Conservation (phyloP, 345 rosid genomes). For the Litchi chinensis region DNA sequence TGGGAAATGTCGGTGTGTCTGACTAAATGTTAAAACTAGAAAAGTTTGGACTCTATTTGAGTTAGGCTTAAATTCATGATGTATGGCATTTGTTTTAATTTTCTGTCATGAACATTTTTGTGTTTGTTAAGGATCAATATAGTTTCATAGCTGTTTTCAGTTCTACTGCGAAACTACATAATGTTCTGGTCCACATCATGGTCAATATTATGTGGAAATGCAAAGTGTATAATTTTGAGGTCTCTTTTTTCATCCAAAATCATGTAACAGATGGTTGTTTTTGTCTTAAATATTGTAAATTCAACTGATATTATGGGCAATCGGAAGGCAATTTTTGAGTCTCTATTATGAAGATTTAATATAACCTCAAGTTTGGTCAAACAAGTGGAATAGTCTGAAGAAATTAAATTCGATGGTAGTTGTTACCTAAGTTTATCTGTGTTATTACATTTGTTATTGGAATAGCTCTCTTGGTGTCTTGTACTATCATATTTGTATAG, state of each 20-base stretch:
- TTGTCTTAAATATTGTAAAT: not conserved
- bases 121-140: not conserved
- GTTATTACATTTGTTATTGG: not conserved
- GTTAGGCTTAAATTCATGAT: not conserved
- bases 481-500: not conserved
- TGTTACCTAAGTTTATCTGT: not conserved
- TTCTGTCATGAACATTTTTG: not conserved
- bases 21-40: not conserved
- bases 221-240: not conserved
- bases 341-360: not conserved
- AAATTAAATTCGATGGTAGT: not conserved
- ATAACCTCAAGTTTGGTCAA: constrained; percentile 6
- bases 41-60: constrained; percentile 1
- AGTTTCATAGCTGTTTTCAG: not conserved
- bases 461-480: not conserved
- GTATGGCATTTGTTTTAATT: not conserved
- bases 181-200: not conserved
- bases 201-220: not conserved
- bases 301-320: not conserved
- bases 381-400: not conserved
- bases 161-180: not conserved
- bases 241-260: not conserved
- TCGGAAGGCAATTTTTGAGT: not conserved
- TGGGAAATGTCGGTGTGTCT: not conserved
- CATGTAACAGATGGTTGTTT: not conserved